Base-by-base conservation (phyloP, 768 basidiomycete species). In the Kondoa malvinella region DNA sequence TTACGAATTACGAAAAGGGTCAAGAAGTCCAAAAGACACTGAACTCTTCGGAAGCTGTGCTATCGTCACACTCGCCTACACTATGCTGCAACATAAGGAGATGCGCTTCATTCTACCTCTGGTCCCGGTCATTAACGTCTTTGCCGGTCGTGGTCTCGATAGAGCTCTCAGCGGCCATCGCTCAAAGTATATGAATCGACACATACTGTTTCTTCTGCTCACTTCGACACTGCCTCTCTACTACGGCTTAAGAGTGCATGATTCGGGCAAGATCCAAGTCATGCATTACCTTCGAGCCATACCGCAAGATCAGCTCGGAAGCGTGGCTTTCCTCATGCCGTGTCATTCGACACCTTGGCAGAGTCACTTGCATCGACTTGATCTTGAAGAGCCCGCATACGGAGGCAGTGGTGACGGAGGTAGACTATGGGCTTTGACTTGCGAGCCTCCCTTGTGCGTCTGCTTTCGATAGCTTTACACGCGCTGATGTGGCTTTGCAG, bases 321-420 rank as follows among this genome's bases (percentile, higher is more conserved):
- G 82, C 25, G 78, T 94, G 26, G 90, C 88, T 0, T 85, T 90
- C 73, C 77, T 96, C 26, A 92, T 91, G 88, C 94, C 95, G 12
- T 99, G 95, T 71, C 94, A 99, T 78, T 95, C 92, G 26, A 89
- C 88, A 0, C 94, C 94, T 3, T 91, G 88, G 79, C 87, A 89
- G 74, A 85, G 90, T 1, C 86, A 91, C 76, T 75, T 97, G 4
- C 95, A 97, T 76, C 80, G 84, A 25, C 78, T 79, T 29, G 81
- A 86, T 62, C 80, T 89, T 8, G 83, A 82, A 26, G 75, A 79
- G 15, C 71, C 58, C 32, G 61, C 71, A 16, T 34, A 25, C 0
- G 58, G 15, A 25, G 66, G 50, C 0, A 68, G 60, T n/a, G 66
- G 33, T 0, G 68, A 68, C 25, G 67, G 67, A 1, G 83, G 83